Evolutionary conservation across 2,329 filamentous ascomycete species (phyloP).

Genomic region (Lachnellula suecica): DNA sequence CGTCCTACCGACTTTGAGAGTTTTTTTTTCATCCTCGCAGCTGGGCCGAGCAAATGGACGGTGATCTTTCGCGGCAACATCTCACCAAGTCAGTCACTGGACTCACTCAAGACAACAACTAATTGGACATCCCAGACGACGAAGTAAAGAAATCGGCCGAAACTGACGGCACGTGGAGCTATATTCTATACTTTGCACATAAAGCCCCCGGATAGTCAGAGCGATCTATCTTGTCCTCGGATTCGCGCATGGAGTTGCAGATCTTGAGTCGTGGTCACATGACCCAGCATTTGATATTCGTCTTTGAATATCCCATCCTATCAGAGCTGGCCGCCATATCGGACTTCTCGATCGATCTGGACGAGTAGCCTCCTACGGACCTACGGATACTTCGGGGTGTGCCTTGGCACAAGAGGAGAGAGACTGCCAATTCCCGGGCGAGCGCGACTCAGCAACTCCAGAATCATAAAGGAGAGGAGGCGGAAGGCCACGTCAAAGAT

Average conservation of each 20-base stretch:
- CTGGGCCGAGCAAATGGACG: neutral
- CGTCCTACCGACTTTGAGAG: neutral
- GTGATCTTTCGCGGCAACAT: neutral
- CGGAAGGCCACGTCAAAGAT: neutral
- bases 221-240: neutral
- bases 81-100: neutral
- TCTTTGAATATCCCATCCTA: neutral
- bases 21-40: neutral
- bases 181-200: no score
- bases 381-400: no score
- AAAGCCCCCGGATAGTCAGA: no score
- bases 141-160: neutral
- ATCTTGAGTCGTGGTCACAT: neutral
- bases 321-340: no score
- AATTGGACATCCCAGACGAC: neutral
- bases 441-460: neutral
- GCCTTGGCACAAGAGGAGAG: neutral
- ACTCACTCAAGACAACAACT: neutral
- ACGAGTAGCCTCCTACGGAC: no score
- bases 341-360: no score
- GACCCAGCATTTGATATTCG: neutral
- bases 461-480: no score
- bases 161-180: no score
- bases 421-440: neutral
- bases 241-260: no score